Percentiles rank a stretch among this genome's conserved stretches.
Conservation (phyloP, 441 rosid species). For the Pelargonium myrrhifolium region DNA sequence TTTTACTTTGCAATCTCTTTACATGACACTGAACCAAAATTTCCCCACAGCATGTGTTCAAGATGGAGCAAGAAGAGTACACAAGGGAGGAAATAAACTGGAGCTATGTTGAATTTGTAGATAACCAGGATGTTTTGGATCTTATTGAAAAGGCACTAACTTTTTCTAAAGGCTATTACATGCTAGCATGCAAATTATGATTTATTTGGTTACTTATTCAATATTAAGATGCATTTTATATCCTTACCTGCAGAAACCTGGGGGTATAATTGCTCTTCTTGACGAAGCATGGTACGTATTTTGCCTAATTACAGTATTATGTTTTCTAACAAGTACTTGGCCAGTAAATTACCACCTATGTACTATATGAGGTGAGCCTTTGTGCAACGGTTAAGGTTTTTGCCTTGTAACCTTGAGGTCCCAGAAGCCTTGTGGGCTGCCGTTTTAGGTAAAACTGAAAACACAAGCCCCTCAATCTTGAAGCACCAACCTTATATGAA, state of each 20-base stretch:
- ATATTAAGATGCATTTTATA: no score
- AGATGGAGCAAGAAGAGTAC: slow-evolving; percentile 99
- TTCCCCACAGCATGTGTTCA: slow-evolving; percentile 85
- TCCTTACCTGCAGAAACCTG: slow-evolving; percentile 79
- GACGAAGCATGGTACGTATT: slow-evolving; percentile 95
- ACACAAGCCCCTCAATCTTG: neutral
- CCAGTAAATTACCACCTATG: neutral
- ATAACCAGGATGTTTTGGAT: slow-evolving; percentile 98
- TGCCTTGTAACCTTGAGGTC: no score
- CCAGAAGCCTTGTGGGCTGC: no score
- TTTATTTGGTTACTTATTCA: no score
- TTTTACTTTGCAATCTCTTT: slow-evolving; percentile 5
- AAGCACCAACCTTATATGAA: neutral
- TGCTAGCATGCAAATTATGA: no score
- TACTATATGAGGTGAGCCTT: neutral
- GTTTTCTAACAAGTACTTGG: no score
- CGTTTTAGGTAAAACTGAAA: neutral
- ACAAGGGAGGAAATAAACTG: slow-evolving; percentile 97
- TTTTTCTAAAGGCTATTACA: slow-evolving; percentile 5
- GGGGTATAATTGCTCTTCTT: slow-evolving; percentile 94
- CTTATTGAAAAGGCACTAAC: slow-evolving; percentile 78
- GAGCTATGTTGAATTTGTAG: slow-evolving; percentile 99
- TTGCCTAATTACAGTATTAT: slow-evolving; percentile 9
- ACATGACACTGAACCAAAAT: slow-evolving; percentile 19
- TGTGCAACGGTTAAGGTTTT: no score